Base-by-base conservation (phyloP, 2,329 filamentous ascomycete genomes). In the Fusarium sp. region DNA sequence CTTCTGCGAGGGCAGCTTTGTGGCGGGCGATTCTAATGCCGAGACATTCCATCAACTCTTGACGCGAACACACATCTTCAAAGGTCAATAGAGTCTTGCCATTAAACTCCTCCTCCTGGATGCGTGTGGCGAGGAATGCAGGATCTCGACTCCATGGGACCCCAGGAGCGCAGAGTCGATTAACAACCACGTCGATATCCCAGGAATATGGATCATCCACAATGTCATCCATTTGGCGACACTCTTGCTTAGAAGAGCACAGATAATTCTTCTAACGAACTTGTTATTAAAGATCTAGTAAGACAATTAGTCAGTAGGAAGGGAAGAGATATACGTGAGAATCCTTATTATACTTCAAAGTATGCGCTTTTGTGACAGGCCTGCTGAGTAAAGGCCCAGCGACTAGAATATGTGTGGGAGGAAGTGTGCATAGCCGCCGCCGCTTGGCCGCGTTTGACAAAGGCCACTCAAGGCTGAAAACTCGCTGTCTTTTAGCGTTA, bases 151-250 rank as follows among this genome's bases (percentile, higher is more conserved):
- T 81, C 87, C 88, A 89, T 15, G 88, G 86, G 54, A 84, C 84
- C 7, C 84, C 79, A 5, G 84, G 77, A 28, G 87, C 85, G 79
- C 91, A 94, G 7, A 97, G 85, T 77, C 92, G 90, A 22, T 85
- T 80, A 15, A 93, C 87, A 17, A 97, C 89, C 41, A 90, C 87
- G 42, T 92, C 90, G 38, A 91, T 85, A 41, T 88, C 87, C 94
- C 94, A 97, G 61, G 87, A 78, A 81, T 91, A 92, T n/a, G 94
- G 94, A 82, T 97, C 94, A 63, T 82, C 79, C 54, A 44, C 36
- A 24, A 61, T 24, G 26, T 57, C 74, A 35, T 79, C 79, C 81
- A 83, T 82, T 58, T 70, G 66, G 41, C 28, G 42, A 45, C 58
- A 48, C 28, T 39, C 41, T 49, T 60, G 51, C 57, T 56, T 44